A percentile compares a stretch with the other conserved stretches of the same genome.
Evolutionary conservation across 176 grass and related monocot genomes (phyloP).

Genomic region (Typha latifolia): DNA sequence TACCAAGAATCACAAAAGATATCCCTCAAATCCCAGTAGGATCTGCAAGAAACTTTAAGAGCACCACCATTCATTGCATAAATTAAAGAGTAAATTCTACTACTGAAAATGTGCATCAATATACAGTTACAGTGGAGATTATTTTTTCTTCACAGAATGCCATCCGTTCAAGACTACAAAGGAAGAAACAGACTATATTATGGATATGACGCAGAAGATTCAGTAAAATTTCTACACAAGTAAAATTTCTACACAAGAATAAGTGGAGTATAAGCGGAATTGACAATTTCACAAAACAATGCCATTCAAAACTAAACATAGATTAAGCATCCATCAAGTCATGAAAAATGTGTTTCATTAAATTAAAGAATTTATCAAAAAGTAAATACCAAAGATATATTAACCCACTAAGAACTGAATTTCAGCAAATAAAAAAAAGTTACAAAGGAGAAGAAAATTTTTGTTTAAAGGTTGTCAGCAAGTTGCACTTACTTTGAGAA

Average conservation of each 20-base stretch:
- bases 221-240: neutral
- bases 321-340: neutral
- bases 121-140: neutral
- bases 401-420: neutral
- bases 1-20: constrained; percentile 9
- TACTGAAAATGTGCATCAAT: neutral
- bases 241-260: neutral
- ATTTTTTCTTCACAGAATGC: neutral
- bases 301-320: neutral
- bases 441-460: neutral
- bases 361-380: neutral
- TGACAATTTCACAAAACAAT: neutral
- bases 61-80: constrained; percentile 1
- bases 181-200: no score
- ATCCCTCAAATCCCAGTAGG: neutral
- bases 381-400: neutral
- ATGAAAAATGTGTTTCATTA: neutral
- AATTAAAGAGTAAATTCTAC: neutral
- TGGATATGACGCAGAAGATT: neutral
- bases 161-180: neutral
- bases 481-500: constrained; percentile 82
- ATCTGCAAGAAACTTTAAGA: constrained; percentile 15
- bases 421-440: neutral
- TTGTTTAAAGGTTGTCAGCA: neutral
- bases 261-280: neutral